phyloP scores from a whole-genome alignment of 148 eudicot genomes.

The Chenopodium quinoa region DNA sequence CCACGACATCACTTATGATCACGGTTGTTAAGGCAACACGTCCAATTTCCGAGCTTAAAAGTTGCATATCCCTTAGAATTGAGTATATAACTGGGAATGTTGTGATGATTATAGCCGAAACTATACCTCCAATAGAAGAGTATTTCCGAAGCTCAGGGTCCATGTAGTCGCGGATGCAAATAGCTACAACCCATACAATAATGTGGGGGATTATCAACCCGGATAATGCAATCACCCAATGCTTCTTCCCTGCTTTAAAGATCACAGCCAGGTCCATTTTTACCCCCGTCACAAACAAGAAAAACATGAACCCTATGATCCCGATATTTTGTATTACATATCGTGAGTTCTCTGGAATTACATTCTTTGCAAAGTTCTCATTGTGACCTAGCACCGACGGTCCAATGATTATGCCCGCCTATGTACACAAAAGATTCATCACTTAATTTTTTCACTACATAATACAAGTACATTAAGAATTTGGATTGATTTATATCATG shows the following conservation, averaged over 20 bases:
- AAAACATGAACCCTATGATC: conserved; percentile 65
- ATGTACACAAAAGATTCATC: neutral
- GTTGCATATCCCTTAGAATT: conserved; percentile 61
- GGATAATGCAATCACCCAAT: conserved; percentile 43
- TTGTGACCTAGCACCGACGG: conserved; percentile 64
- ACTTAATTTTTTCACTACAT: neutral
- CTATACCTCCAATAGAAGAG: conserved; percentile 53
- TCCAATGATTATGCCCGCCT: conserved; percentile 87
- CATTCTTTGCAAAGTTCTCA: conserved; percentile 28
- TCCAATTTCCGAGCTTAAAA: conserved; percentile 79
- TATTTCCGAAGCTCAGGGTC: conserved; percentile 37
- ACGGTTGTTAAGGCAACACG: conserved; percentile 55
- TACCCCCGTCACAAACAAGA: conserved; percentile 68
- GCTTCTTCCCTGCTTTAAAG: conserved; percentile 47
- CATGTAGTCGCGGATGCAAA: conserved; percentile 35
- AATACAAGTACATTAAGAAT: neutral
- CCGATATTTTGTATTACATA: conserved; percentile 52
- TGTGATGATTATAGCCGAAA: conserved; percentile 47
- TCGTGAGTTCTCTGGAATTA: conserved; percentile 45
- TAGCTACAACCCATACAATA: conserved; percentile 23
- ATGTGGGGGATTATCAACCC: conserved; percentile 43
- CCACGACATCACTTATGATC: conserved; percentile 52
- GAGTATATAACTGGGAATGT: conserved; percentile 68
- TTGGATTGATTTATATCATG: too few relatives aligned
- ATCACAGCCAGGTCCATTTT: conserved; percentile 60